These are phyloP conservation scores for Rhododendron kiyosumense DNA, from an alignment of 148 eudicot genomes.

Conservation along the genomic window DNA sequence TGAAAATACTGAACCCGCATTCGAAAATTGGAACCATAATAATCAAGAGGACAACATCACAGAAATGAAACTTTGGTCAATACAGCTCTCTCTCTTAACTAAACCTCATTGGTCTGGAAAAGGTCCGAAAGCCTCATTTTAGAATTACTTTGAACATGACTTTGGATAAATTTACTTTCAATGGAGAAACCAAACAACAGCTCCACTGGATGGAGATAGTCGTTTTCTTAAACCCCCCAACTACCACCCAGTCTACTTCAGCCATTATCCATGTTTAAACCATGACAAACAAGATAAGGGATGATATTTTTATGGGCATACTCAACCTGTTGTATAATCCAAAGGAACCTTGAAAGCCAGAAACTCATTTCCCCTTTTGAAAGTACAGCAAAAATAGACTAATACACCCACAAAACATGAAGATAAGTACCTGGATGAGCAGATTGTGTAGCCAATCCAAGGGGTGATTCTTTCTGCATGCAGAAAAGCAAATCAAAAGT, in stretches of 20 bases:
- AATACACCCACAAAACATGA: neutral
- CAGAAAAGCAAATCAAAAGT: constrained; percentile 4
- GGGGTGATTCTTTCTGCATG: constrained; percentile 85
- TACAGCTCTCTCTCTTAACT: neutral
- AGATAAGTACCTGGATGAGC: constrained; percentile 81
- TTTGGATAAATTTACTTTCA: neutral
- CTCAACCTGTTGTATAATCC: neutral
- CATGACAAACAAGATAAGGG: neutral
- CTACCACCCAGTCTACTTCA: neutral
- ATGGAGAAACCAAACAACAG: neutral
- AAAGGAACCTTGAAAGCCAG: neutral
- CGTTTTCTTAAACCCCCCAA: neutral
- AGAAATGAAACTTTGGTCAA: neutral
- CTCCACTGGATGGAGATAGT: neutral
- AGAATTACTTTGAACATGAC: neutral
- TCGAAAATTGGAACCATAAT: neutral
- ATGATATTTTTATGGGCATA: neutral
- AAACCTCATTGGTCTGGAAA: neutral
- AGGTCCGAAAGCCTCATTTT: neutral
- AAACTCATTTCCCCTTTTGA: neutral
- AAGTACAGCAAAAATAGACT: neutral
- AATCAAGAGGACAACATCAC: neutral
- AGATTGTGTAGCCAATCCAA: constrained; percentile 76
- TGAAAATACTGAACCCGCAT: neutral
- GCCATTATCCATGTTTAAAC: neutral